A percentile compares a stretch with the other conserved stretches of the same genome.
phyloP scores from a whole-genome alignment of 2,329 filamentous ascomycete species.

The Grosmannia serpens region DNA sequence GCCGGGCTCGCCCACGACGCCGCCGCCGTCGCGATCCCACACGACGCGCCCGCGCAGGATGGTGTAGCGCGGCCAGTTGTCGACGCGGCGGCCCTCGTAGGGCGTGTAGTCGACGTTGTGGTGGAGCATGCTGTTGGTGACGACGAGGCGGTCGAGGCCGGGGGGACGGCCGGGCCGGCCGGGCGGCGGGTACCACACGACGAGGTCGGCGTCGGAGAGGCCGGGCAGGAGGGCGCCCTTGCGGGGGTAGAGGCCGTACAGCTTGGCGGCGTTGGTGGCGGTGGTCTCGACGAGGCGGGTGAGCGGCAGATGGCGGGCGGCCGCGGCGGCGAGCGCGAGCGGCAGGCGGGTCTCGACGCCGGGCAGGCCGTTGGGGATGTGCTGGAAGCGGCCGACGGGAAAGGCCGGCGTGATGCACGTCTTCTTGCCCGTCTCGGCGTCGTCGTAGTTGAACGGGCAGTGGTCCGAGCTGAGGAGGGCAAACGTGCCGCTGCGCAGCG shows the following conservation, averaged over 20 bases:
- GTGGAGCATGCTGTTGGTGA: conserved; percentile 43
- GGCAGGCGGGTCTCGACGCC: conserved; percentile 46
- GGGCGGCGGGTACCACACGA: conserved; percentile 40
- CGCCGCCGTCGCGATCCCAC: conserved; percentile 43
- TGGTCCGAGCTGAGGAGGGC: conserved; percentile 39
- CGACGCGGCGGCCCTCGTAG: conserved; percentile 43
- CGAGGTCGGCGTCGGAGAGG: conserved; percentile 42
- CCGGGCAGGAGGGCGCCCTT: conserved; percentile 40
- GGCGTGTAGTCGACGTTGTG: conserved; percentile 53
- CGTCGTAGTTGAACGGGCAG: conserved; percentile 37
- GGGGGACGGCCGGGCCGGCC: conserved; percentile 10
- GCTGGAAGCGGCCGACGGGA: conserved; percentile 33
- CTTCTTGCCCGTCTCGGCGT: conserved; percentile 21
- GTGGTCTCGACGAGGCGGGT: conserved; percentile 44
- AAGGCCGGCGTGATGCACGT: conserved; percentile 13
- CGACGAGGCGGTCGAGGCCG: conserved; percentile 20
- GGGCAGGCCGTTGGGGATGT: conserved; percentile 47
- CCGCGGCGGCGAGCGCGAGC: conserved; percentile 27
- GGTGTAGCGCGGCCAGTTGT: conserved; percentile 51
- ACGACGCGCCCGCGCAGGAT: conserved; percentile 46
- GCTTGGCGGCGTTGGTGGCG: conserved; percentile 41
- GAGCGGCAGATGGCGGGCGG: conserved; percentile 15
- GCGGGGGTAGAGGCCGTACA: conserved; percentile 41
- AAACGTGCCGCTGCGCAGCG: conserved; percentile 41
- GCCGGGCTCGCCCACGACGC: conserved; percentile 34